Evolutionary conservation across 306 rosid genomes (phyloP).

Genomic region (Castanea sativa): DNA sequence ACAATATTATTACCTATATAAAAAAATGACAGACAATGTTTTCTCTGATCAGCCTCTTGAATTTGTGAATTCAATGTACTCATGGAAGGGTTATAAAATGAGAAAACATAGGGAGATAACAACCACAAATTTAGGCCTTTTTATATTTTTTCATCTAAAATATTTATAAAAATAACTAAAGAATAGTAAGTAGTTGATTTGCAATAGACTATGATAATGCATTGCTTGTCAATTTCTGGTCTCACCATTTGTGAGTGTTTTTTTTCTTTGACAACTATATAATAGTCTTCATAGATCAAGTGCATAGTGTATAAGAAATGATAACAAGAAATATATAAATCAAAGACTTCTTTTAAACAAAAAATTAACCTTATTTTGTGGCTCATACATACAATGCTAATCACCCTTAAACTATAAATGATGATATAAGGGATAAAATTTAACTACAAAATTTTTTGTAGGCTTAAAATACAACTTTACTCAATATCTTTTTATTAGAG

Average conservation of each 20-base stretch:
- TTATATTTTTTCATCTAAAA: no score
- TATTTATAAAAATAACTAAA: no score
- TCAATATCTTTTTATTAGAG: no score
- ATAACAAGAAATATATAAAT: not conserved
- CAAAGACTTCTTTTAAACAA: not conserved
- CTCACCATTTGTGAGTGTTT: not conserved
- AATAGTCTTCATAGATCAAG: not conserved
- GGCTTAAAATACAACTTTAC: fast-evolving
- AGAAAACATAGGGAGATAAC: not conserved
- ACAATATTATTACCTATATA: not conserved
- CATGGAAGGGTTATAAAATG: not conserved
- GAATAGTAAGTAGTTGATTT: not conserved
- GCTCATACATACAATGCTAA: not conserved
- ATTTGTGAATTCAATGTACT: constrained; percentile 1
- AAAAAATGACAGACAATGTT: not conserved
- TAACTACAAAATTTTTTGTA: no score
- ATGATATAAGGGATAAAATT: not conserved
- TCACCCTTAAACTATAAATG: not conserved
- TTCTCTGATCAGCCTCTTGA: constrained; percentile 8
- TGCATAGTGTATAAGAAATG: not conserved
- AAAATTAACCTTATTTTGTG: not conserved
- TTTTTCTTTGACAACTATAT: not conserved
- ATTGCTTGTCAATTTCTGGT: not conserved
- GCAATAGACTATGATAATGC: not conserved
- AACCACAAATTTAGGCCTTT: not conserved